Base-by-base conservation (phyloP, 805 yeast species). In the Ogataea minuta region DNA sequence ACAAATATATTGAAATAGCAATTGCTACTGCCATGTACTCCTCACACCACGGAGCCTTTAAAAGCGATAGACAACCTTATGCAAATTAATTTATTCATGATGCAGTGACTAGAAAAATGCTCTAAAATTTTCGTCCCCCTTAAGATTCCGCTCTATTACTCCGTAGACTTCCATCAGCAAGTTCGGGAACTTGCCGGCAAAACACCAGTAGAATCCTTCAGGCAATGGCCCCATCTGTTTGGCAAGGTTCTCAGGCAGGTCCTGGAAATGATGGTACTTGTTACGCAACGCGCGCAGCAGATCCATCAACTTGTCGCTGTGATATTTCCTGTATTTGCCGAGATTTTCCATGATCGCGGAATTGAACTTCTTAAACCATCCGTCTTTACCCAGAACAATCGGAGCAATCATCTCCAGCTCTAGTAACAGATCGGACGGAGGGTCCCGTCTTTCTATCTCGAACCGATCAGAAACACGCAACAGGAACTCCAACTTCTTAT, bases 181-280 rank as follows among this genome's bases (percentile, higher is more conserved):
- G 38, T 72, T 70, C 1, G 99, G 99, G 57, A 91, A 93, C 55
- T 79, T 74, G 20, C 60, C 54, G 31, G 78, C 77, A 62, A 88
- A 93, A 59, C 85, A 93, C 30, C 67, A 62, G 60, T 87, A 84
- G 57, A 86, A 93, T 0, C 95, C 96, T 34, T 78, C 77, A 0
- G 97, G 96, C 19, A 88, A 63, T 0, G 91, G 83, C 13, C 87
- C 82, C 77, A 93, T 83, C 34, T 76, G 70, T 11, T 56, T 58
- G 36, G 77, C 79, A 42, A 93, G 69, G 10, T 68, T 74, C 8
- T 64, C 71, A 1, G 96, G 96, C 56, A 90, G 65, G 59, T 93
- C 99, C 63, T 88, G 88, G 60, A 75, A 91, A 60, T 93, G 99
- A 60, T 93, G 98, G 55, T 87, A 83, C 61, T 93, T 93, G 66